A percentile compares a stretch with the other conserved stretches of the same genome.
Conservation (phyloP, 352 stramenopile genomes). For the Phytophthora colocasiae region DNA sequence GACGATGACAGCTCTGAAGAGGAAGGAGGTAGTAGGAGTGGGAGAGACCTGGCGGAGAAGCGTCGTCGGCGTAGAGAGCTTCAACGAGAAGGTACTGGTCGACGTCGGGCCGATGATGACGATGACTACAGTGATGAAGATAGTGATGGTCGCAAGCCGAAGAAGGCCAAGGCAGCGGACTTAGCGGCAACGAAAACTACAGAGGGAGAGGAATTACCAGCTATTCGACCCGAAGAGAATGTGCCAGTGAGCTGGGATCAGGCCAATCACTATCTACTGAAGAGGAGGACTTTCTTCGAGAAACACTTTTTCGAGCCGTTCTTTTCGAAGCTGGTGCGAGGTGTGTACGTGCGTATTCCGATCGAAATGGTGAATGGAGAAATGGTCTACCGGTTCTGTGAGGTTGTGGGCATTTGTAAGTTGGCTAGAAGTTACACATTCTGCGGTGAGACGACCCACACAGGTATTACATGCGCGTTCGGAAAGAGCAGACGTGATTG, state of each 20-base stretch:
- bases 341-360: constrained; percentile 76
- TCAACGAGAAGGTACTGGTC: constrained; percentile 50
- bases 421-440: constrained; percentile 73
- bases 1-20: constrained; percentile 63
- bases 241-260: constrained; percentile 79
- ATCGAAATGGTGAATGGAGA: constrained; percentile 77
- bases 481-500: constrained; percentile 82
- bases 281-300: constrained; percentile 80
- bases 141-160: constrained; percentile 45
- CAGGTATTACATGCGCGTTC: constrained; percentile 76
- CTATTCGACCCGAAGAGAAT: constrained; percentile 64
- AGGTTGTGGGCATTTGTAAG: constrained; percentile 74
- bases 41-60: constrained; percentile 77
- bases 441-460: constrained; percentile 73
- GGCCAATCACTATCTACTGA: constrained; percentile 82
- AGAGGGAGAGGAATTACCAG: constrained; percentile 56
- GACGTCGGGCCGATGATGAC: constrained; percentile 35
- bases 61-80: constrained; percentile 78
- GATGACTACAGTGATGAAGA: constrained; percentile 58
- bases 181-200: constrained; percentile 44
- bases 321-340: constrained; percentile 81
- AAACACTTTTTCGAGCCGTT: constrained; percentile 90
- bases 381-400: constrained; percentile 88
- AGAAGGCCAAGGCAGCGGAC: constrained; percentile 31
- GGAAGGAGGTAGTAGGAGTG: constrained; percentile 41